Evolutionary conservation across 1,139 yeast genomes (phyloP).

Genomic region (Lodderomyces parapsilosis): DNA sequence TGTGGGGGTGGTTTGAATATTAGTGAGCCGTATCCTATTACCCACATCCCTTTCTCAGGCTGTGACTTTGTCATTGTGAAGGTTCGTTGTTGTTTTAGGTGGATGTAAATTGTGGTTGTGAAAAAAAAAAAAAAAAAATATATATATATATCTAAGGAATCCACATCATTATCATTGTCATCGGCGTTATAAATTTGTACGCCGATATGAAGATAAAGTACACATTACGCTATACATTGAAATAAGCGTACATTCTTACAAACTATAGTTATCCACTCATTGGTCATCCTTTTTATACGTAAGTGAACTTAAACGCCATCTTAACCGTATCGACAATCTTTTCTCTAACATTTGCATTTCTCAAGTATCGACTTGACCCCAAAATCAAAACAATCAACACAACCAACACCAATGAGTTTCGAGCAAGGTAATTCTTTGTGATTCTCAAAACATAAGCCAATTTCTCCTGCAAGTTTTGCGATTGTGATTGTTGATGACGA

Average conservation of each 20-base stretch:
- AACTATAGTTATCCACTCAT: too few relatives aligned
- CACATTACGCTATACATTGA: too few relatives aligned
- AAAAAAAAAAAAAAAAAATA: background rate
- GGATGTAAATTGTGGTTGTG: background rate
- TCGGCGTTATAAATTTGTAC: background rate
- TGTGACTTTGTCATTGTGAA: background rate
- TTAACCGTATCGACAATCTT: constrained; percentile 36
- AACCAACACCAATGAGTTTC: constrained; percentile 31
- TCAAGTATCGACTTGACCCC: constrained; percentile 21
- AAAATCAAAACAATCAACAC: constrained; percentile 25
- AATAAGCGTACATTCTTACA: too few relatives aligned
- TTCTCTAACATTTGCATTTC: constrained; percentile 29
- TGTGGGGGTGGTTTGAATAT: constrained; percentile 91
- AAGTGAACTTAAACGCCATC: constrained; percentile 49
- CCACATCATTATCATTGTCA: too few relatives aligned
- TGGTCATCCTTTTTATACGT: constrained; percentile 23
- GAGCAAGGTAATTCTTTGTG: constrained; percentile 23
- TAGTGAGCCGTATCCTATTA: constrained; percentile 88
- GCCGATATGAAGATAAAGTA: too few relatives aligned
- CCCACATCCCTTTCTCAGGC: constrained; percentile 55
- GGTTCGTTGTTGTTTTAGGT: background rate
- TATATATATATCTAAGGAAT: too few relatives aligned
- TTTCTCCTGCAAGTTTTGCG: constrained; percentile 14
- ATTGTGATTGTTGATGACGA: constrained; percentile 11
- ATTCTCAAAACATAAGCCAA: constrained; percentile 18